A percentile compares a stretch with the other conserved stretches of the same genome.
Conservation (phyloP, 1,284 basidiomycete genomes). For the Termitomyces sp. region DNA sequence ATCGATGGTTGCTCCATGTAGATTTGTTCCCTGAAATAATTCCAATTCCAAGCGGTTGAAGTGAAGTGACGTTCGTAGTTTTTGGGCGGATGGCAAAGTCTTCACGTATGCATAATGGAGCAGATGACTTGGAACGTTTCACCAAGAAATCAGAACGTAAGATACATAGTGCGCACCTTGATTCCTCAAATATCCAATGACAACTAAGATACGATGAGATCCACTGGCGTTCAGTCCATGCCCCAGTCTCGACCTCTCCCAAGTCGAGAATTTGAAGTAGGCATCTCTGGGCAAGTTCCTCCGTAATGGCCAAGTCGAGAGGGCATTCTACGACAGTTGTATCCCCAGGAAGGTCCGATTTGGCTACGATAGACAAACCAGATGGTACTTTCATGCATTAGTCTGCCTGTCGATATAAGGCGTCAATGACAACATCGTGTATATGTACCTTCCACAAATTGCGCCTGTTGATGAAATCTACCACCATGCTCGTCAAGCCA, state of each 20-base stretch:
- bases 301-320: constrained; percentile 68
- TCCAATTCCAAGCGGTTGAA: constrained; percentile 62
- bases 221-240: constrained; percentile 68
- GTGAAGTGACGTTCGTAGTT: constrained; percentile 72
- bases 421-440: background rate
- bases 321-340: constrained; percentile 69
- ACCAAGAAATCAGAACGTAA: constrained; percentile 5
- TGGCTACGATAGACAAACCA: constrained; percentile 59
- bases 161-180: constrained; percentile 24
- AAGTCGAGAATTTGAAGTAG: constrained; percentile 37
- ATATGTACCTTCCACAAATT: constrained; percentile 40
- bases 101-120: constrained; percentile 60
- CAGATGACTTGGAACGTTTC: constrained; percentile 10
- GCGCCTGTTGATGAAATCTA: constrained; percentile 40
- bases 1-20: constrained; percentile 69
- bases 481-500: constrained; percentile 53
- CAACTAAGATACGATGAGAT: constrained; percentile 68
- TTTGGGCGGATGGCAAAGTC: constrained; percentile 53
- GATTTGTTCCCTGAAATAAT: constrained; percentile 69
- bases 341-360: constrained; percentile 43
- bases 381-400: constrained; percentile 33
- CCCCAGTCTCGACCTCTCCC: constrained; percentile 22
- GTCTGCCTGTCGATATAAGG: constrained; percentile 1
- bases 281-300: constrained; percentile 41
- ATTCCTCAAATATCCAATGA: constrained; percentile 56